Conservation (phyloP, 495 filamentous ascomycete species). For the Neurospora cerealis region DNA sequence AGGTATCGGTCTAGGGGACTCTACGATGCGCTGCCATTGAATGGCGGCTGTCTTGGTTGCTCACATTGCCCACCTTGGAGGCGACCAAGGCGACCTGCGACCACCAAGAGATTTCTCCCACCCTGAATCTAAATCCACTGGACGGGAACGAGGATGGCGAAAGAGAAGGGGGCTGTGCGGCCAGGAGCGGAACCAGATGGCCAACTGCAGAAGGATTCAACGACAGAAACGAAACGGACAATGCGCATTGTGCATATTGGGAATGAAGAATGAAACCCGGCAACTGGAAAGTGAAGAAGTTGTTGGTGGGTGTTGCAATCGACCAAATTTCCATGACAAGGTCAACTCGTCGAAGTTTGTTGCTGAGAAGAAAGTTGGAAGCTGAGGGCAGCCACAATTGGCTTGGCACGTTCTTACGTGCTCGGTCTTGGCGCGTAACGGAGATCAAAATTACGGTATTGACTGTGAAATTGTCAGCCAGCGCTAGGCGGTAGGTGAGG, state of each 20-base stretch:
- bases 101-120: neutral
- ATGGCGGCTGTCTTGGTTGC: neutral
- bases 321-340: neutral
- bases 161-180: neutral
- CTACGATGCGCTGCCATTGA: neutral
- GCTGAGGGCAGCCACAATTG: neutral
- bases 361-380: neutral
- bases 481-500: neutral
- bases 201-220: neutral
- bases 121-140: neutral
- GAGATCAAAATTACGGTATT: neutral
- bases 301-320: neutral
- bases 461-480: neutral
- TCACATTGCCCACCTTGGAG: neutral
- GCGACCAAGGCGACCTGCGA: neutral
- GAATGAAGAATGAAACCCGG: neutral
- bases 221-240: neutral
- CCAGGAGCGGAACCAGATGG: neutral
- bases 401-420: slow-evolving; percentile 1
- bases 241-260: neutral
- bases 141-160: neutral
- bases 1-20: slow-evolving; percentile 7
- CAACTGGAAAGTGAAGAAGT: neutral
- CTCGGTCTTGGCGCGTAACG: neutral
- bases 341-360: neutral